These are phyloP conservation scores for Biscutella laevigata DNA, from an alignment of 441 rosid genomes.

Conservation along the genomic window DNA sequence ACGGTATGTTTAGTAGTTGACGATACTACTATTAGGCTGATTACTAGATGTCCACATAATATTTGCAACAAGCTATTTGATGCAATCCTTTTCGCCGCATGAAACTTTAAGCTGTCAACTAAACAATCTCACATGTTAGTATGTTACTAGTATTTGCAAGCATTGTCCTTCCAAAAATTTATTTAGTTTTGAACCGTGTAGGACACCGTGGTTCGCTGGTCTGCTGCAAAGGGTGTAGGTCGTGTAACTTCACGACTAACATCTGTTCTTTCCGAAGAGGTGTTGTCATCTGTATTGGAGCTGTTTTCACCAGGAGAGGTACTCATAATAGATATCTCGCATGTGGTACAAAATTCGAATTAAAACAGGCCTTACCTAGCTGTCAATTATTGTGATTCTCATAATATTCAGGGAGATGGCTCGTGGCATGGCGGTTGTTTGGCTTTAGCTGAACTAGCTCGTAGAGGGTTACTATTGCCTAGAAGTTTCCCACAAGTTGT, in stretches of 20 bases:
- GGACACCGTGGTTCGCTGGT: constrained; percentile 99
- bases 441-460: constrained; percentile 88
- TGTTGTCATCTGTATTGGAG: constrained; percentile 75
- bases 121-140: constrained; percentile 7
- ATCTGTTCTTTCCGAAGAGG: constrained; percentile 74
- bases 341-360: neutral
- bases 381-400: constrained; percentile 12
- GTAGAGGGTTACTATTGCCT: constrained; percentile 90
- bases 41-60: constrained; percentile 7
- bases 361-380: neutral
- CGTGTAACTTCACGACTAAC: constrained; percentile 81
- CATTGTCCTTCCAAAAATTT: neutral
- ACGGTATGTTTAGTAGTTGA: constrained; percentile 54
- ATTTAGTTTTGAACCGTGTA: constrained; percentile 27
- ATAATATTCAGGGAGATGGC: constrained; percentile 78
- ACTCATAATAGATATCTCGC: constrained; percentile 17
- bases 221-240: constrained; percentile 97
- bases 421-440: constrained; percentile 99
- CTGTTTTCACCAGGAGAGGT: constrained; percentile 90
- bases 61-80: too few species aligned
- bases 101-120: constrained; percentile 14
- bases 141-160: neutral
- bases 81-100: neutral
- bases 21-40: constrained; percentile 21
- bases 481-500: constrained; percentile 75